phyloP scores from a whole-genome alignment of 2,329 filamentous ascomycete genomes.

The Trichoderma sp. region DNA sequence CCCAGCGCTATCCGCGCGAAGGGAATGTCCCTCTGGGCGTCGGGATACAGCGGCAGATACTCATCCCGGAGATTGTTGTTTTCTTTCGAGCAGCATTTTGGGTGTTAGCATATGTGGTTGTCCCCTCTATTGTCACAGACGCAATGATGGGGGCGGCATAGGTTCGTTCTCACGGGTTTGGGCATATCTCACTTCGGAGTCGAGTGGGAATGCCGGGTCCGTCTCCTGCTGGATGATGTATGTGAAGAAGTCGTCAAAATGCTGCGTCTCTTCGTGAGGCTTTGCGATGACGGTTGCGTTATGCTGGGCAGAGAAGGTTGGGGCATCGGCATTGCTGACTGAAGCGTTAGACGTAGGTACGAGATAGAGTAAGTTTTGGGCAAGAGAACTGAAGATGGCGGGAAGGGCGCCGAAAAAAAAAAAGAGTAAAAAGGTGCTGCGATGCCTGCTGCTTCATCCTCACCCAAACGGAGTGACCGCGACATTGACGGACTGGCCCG shows the following conservation, averaged over 20 bases:
- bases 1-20: conserved; percentile 74
- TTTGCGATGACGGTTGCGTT: conserved; percentile 63
- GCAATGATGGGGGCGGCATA: not conserved
- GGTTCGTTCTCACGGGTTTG: conserved; percentile 65
- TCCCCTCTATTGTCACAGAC: not conserved
- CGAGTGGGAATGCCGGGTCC: conserved; percentile 36
- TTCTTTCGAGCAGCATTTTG: conserved; percentile 48
- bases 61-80: conserved; percentile 81
- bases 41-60: conserved; percentile 63
- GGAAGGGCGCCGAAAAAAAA: too few species aligned
- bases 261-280: conserved; percentile 67
- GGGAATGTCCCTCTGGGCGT: conserved; percentile 66
- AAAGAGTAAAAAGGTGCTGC: not conserved
- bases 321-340: conserved; percentile 44
- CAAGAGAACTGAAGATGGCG: too few species aligned
- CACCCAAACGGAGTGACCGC: conserved; percentile 75
- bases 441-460: conserved; percentile 30
- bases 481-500: conserved; percentile 66
- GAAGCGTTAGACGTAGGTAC: not conserved
- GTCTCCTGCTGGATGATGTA: conserved; percentile 62
- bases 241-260: conserved; percentile 64
- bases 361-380: too few species aligned
- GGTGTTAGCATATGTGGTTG: not conserved
- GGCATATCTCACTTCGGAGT: conserved; percentile 65
- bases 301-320: conserved; percentile 36